A percentile compares a stretch with the other conserved stretches of the same genome.
These are phyloP conservation scores for Hanseniaspora nectarophila DNA, from an alignment of 805 yeast species.

Conservation along the genomic window DNA sequence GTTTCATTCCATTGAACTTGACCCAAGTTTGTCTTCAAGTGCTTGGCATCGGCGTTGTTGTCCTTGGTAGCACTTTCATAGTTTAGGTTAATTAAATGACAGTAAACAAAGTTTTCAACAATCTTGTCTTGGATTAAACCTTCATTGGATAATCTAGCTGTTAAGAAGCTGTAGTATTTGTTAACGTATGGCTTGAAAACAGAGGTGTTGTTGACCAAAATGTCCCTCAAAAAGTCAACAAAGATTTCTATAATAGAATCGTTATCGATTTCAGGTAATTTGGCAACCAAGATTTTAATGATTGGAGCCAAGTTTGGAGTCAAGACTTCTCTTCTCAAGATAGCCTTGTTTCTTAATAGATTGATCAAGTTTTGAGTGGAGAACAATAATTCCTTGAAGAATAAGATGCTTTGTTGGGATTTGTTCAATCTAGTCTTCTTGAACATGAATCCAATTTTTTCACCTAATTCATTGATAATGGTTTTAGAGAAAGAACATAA, in stretches of 20 bases:
- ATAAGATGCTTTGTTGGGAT: slow-evolving; percentile 20
- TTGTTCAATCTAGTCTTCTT: slow-evolving; percentile 21
- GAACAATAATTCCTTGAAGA: slow-evolving; percentile 25
- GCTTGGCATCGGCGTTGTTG: slow-evolving; percentile 17
- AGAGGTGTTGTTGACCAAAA: slow-evolving; percentile 57
- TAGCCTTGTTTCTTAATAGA: slow-evolving; percentile 64
- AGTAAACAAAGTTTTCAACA: slow-evolving; percentile 41
- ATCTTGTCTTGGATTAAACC: slow-evolving; percentile 27
- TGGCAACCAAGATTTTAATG: slow-evolving; percentile 41
- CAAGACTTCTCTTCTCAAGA: slow-evolving; percentile 68
- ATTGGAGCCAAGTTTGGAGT: slow-evolving; percentile 62
- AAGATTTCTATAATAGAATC: slow-evolving; percentile 18
- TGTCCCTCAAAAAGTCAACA: slow-evolving; percentile 35
- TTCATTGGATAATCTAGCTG: slow-evolving; percentile 13
- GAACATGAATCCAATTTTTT: slow-evolving; percentile 24
- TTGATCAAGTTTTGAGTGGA: slow-evolving; percentile 27
- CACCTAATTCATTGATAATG: slow-evolving; percentile 13
- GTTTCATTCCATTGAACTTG: slow-evolving; percentile 38
- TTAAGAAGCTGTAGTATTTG: slow-evolving; percentile 41
- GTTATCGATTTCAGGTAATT: slow-evolving; percentile 31
- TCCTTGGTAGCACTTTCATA: slow-evolving; percentile 27
- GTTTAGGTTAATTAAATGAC: slow-evolving; percentile 45
- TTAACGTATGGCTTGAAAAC: slow-evolving; percentile 61
- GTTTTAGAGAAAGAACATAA: slow-evolving; percentile 21
- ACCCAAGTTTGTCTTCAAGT: slow-evolving; percentile 27